Base-by-base conservation (phyloP, 306 rosid genomes). In the Inga oerstediana region DNA sequence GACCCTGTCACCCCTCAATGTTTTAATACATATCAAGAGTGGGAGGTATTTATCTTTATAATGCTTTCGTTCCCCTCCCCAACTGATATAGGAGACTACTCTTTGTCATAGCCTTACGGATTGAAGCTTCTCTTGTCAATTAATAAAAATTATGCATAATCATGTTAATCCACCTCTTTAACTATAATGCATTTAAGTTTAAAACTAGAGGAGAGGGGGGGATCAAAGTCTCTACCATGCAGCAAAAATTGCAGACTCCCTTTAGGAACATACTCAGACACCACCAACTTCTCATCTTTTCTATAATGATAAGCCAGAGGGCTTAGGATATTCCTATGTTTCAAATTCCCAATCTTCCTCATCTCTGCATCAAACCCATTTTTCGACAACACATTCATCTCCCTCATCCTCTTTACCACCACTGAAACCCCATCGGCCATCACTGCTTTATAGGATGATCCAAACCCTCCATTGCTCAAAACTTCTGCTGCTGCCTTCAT, bases 401-500 rank as follows among this genome's bases (percentile, higher is more conserved):
- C 98, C 68, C 87, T 88, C 22, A 88, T 89, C 84, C 98, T 91
- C 84, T 95, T 95, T 76, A 92, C 98, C 43, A 91, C 98, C 74
- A 95, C 98, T 5, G 97, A 88, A 13, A 91, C 80, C 37, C 98
- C 98, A 83, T 93, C 92, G 16, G 85, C 83, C 93, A 95, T 86
- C 19, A 92, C 88, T 14, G 97, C 98, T 84, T 92, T 95, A 78
- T 95, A 95, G 44, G 97, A 89, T 1, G 95, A 95, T 22, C 97
- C 95, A 69, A 88, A 78, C 22, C 88, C 87, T 22, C 98, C 97
- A 75, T 86, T 90, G 35, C 97, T 94, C 12, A 95, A 86, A 17
- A 95, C 98, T 68, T 93, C 98, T 0, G 98, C 98, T 0, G 96
- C 78, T 0, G 98, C 94, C 76, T 84, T 89, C 95, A 93, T 91